Percentiles rank a stretch among this genome's conserved stretches.
These are phyloP conservation scores for Clohesyomyces aquaticus DNA, from an alignment of 495 filamentous ascomycete species.

Conservation along the genomic window DNA sequence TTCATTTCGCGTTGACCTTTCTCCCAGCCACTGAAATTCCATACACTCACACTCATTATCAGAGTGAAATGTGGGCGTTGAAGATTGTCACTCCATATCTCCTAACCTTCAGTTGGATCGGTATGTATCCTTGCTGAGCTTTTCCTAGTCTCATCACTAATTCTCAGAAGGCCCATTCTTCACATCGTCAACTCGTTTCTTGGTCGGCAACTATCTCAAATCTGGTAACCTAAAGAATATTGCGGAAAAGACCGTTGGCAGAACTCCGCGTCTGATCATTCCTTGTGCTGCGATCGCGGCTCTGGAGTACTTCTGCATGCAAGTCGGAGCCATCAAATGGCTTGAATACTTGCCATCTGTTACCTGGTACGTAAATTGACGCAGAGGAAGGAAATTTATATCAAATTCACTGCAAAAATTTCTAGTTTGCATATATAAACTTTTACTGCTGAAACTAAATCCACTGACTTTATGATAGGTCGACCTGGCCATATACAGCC, in stretches of 20 bases:
- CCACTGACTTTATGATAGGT: too few relatives aligned
- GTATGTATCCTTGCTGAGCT: too few relatives aligned
- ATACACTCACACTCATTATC: constrained; percentile 42
- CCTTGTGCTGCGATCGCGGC: constrained; percentile 46
- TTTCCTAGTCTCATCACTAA: too few relatives aligned
- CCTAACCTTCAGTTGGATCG: too few relatives aligned
- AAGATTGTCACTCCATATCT: constrained; percentile 47
- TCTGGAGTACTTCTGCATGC: constrained; percentile 52
- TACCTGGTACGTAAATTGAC: too few relatives aligned
- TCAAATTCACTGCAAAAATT: too few relatives aligned
- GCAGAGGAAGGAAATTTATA: too few relatives aligned
- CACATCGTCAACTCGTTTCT: constrained; percentile 51
- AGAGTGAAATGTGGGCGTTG: constrained; percentile 46
- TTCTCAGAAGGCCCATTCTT: constrained; percentile 51
- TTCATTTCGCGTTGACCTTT: constrained; percentile 49
- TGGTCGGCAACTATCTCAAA: constrained; percentile 45
- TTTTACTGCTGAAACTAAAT: too few relatives aligned
- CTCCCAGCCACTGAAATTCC: constrained; percentile 44
- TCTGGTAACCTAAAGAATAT: constrained; percentile 46
- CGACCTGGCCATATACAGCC: constrained; percentile 49
- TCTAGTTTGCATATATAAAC: too few relatives aligned
- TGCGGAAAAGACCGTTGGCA: constrained; percentile 48
- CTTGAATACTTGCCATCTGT: constrained; percentile 50
- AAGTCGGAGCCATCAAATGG: constrained; percentile 47
- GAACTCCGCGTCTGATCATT: constrained; percentile 48